Conservation (phyloP, 73 alveolate species). For the Paramecium primaurelia region DNA sequence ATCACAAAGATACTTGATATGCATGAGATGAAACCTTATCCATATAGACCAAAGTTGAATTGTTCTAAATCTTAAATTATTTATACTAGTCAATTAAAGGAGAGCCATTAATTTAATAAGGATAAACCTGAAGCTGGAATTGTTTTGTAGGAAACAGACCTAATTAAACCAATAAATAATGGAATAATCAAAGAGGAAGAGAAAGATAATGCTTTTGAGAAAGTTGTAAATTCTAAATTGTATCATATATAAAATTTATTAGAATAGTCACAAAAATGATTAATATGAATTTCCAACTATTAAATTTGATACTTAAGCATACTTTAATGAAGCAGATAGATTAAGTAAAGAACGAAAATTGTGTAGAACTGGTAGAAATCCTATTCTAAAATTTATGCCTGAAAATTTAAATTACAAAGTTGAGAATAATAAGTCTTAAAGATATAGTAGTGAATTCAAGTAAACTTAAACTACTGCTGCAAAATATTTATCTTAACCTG, state of each 20-base stretch:
- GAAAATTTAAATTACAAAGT: neutral
- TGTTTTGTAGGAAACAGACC: neutral
- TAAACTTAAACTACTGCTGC: neutral
- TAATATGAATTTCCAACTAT: neutral
- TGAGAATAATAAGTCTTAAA: neutral
- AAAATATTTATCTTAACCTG: conserved; percentile 10
- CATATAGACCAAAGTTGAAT: neutral
- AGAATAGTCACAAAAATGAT: neutral
- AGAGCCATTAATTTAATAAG: neutral
- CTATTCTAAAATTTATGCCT: neutral
- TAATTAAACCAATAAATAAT: neutral
- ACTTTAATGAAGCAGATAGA: neutral
- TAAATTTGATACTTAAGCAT: neutral
- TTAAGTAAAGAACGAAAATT: neutral
- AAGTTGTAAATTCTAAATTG: neutral
- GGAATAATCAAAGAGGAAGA: neutral
- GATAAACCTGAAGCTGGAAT: conserved; percentile 20
- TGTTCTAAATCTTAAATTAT: neutral
- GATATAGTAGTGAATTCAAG: neutral
- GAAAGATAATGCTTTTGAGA: neutral
- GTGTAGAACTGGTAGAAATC: neutral
- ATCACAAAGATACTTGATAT: neutral
- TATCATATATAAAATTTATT: neutral
- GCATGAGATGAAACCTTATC: neutral
- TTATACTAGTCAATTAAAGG: neutral